Base-by-base conservation (phyloP, 805 yeast species). In the Saccharomycopsis capsularis region DNA sequence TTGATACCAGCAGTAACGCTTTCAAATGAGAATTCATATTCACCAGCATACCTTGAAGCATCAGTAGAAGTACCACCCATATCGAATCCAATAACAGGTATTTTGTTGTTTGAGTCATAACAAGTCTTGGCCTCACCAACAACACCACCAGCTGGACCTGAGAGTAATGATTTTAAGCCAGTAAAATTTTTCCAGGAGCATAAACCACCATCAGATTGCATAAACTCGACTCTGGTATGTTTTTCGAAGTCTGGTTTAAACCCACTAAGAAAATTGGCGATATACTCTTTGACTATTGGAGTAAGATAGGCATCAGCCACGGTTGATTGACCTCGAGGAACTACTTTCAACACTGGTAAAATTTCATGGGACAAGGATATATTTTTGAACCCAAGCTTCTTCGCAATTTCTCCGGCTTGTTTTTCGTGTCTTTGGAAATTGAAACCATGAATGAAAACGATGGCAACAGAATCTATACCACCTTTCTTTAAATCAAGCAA, bases 131-230 rank as follows among this genome's bases (percentile, higher is more conserved):
- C 77, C 47, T 66, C 75, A 4, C 82, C 82, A 35, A 76, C 81
- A 61, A 76, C 76, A 40, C 82, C 82, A 40, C 82, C 82, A 40
- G 82, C 82, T 2, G 82, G 82, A 3, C 82, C 82, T 1, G 81
- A 75, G 24, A 76, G 63, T 23, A 76, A 66, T 5, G 81, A 75
- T 54, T 70, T 68, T 45, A 76, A 61, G 3, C 81, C 82, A 3
- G 78, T 68, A 57, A 76, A 76, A 47, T 72, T 69, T 48, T 70
- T 68, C 66, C 75, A 73, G 3, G 75, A 74, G 51, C 75, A 72
- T 43, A 76, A 64, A 9, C 82, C 82, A 41, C 82, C 82, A 60
- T 76, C 78, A 11, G 77, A 70, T 59, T 75, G 80, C 82, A 76
- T 76, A 60, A 76, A 76, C 54, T 74, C 70, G 47, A 75, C 69